Base-by-base conservation (phyloP, 306 rosid genomes). In the Abrus precatorius region DNA sequence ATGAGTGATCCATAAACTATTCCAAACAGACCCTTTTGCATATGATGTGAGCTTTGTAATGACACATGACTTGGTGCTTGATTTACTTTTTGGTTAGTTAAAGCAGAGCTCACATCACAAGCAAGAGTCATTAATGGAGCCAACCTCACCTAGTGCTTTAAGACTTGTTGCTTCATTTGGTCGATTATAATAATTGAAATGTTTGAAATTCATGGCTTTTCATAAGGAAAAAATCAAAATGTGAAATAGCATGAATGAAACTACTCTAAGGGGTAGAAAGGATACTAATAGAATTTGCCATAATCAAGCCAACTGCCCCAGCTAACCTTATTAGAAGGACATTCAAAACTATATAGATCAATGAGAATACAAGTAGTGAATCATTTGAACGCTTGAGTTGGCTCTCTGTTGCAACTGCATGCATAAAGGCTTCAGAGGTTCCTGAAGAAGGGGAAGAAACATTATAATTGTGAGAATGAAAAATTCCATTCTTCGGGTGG, bases 241-340 rank as follows among this genome's bases (percentile, higher is more conserved):
- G 65, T 27, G 50, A 38, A 85, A 68, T 52, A 60, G 62, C 61
- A 34, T 72, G 47, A 59, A 75, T 40, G 56, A 75, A 77, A 9
- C 10, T 38, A 82, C 47, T 10, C 7, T 32, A 73, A 82, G 70
- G 61, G 10, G 45, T 62, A 54, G 34, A 84, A 89, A 93, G 99
- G 99, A 95, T 95, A 93, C 99, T 95, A 6, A 89, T 43, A 74
- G 94, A 89, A 88, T 95, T 95, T 63, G 99, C 98, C 80, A 91
- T 62, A 80, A 93, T 93, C 80, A 95, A 88, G 89, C 99, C 98
- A 77, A 91, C 91, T 40, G 97, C 95, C 78, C 98, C 98, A 61
- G 91, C 90, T 11, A 86, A 75, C 48, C 59, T 88, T 77, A 95
- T 89, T 60, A 95, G 88, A 54, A 88, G 56, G 75, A 91, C 89